These are phyloP conservation scores for Spathaspora sp. DNA, from an alignment of 1,139 yeast genomes.

Conservation along the genomic window DNA sequence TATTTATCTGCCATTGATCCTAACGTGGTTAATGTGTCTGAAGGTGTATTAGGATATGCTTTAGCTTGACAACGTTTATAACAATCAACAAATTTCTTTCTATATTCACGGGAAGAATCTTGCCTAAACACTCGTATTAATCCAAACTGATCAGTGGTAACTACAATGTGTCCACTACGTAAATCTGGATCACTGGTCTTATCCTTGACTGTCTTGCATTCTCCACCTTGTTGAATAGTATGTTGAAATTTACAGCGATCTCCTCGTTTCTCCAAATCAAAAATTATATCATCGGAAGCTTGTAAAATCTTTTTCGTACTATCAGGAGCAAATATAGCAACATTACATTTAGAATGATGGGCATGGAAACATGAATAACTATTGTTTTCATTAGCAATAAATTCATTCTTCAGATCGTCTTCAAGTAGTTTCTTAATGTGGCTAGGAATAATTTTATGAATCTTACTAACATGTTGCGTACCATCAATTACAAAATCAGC, in stretches of 20 bases:
- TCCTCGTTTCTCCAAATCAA: constrained; percentile 50
- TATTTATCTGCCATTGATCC: neutral
- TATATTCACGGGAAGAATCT: constrained; percentile 56
- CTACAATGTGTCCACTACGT: constrained; percentile 51
- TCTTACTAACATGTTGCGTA: constrained; percentile 26
- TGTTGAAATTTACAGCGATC: constrained; percentile 12
- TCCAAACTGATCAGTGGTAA: constrained; percentile 78
- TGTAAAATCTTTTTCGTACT: constrained; percentile 63
- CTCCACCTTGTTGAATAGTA: constrained; percentile 5
- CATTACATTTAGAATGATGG: constrained; percentile 70
- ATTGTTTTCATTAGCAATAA: constrained; percentile 46
- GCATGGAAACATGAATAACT: constrained; percentile 74
- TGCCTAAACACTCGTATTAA: constrained; percentile 75
- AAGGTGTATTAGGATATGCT: neutral
- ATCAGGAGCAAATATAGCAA: constrained; percentile 79
- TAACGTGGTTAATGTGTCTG: neutral
- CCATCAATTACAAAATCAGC: constrained; percentile 38
- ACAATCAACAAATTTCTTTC: constrained; percentile 24
- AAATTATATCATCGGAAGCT: constrained; percentile 75
- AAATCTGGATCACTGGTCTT: constrained; percentile 24
- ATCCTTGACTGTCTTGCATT: constrained; percentile 8
- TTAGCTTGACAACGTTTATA: constrained; percentile 13
- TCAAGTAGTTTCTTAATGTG: constrained; percentile 31
- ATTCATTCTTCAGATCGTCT: constrained; percentile 23
- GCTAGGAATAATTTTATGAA: neutral